These are phyloP conservation scores for Penicillium sclerotiorum DNA, from an alignment of 2,329 filamentous ascomycete genomes.

Conservation along the genomic window DNA sequence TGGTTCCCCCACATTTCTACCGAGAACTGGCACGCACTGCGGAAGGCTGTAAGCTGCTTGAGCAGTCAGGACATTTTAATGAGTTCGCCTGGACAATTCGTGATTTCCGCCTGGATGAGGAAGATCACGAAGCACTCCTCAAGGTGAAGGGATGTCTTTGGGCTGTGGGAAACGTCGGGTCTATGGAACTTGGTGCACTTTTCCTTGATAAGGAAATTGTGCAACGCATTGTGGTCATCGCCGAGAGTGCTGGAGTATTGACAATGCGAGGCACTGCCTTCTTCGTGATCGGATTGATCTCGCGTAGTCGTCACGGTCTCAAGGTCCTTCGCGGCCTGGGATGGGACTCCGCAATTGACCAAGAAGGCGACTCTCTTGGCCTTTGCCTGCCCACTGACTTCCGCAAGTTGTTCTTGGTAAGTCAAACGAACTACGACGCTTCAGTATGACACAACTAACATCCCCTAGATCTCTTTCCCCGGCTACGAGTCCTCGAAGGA, in stretches of 20 bases:
- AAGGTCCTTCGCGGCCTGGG: constrained; percentile 87
- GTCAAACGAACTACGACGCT: constrained; percentile 31
- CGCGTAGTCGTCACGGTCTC: constrained; percentile 85
- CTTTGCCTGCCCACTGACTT: constrained; percentile 84
- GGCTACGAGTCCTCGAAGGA: constrained; percentile 46
- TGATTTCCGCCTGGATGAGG: constrained; percentile 80
- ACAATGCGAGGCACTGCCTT: constrained; percentile 94
- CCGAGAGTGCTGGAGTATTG: constrained; percentile 84
- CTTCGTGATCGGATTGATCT: constrained; percentile 91
- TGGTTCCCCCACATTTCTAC: constrained; percentile 96
- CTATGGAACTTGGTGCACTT: constrained; percentile 93
- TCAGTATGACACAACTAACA: constrained; percentile 12
- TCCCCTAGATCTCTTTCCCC: constrained; percentile 41
- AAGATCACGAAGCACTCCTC: constrained; percentile 80
- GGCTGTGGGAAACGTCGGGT: constrained; percentile 97
- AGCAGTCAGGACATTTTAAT: constrained; percentile 93
- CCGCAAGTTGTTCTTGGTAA: constrained; percentile 74
- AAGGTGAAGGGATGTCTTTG: constrained; percentile 97
- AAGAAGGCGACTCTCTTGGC: constrained; percentile 79
- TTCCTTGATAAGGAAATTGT: constrained; percentile 92
- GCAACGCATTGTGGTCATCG: constrained; percentile 82
- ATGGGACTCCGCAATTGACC: constrained; percentile 89
- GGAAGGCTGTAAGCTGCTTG: constrained; percentile 86
- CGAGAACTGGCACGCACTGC: constrained; percentile 88
- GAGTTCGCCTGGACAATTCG: constrained; percentile 89